Evolutionary conservation across 2,329 filamentous ascomycete species (phyloP), one percentile per base, ranked within the genome.

Genomic region (Didymella pomorum): DNA sequence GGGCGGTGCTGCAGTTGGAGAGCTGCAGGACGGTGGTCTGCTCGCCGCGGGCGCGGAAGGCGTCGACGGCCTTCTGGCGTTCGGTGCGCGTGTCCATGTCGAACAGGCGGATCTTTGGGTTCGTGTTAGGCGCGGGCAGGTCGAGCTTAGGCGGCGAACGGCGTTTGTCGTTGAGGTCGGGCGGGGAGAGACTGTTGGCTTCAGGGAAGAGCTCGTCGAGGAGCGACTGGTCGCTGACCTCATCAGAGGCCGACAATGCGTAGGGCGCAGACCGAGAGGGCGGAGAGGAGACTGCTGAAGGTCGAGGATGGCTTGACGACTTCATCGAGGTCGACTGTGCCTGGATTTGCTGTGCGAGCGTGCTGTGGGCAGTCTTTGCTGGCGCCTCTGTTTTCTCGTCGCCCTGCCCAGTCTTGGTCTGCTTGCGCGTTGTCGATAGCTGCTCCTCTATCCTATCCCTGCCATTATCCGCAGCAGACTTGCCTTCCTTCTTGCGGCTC

Each of bases 201-300:
- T 84, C 82, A 5, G 85, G 85, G 63, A 87, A 87, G 1, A 87
- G 79, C 63, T 84, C 80, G 51, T 80, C 78, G 6, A 81, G 69
- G 47, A 82, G 72, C 4, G 79, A 78, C 28, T 71, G 73, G 49
- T 74, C 68, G 43, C 58, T 70, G 39, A 54, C 23, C 45, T 56
- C 63, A 11, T 46, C 49, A 2, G 35, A 51, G 26, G 23, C 45
- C 26, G 28, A 12, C 18, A 42, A 18, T 23, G 37, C 10, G 4
- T 20, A n/a, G 12, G 33, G 33, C 5, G 33, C 7, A 10, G 33
- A 18, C 7, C 20, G 35, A n/a, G 35, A 39, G n/a, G 35, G 35
- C n/a, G 35, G 35, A 5, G n/a, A 18, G n/a, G 4, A 4, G 9
- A 4, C 3, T 9, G 31, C 4, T 3, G 14, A 8, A 2, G 31